These are phyloP conservation scores for Alternaria solani DNA, from an alignment of 2,329 filamentous ascomycete genomes.

Conservation along the genomic window DNA sequence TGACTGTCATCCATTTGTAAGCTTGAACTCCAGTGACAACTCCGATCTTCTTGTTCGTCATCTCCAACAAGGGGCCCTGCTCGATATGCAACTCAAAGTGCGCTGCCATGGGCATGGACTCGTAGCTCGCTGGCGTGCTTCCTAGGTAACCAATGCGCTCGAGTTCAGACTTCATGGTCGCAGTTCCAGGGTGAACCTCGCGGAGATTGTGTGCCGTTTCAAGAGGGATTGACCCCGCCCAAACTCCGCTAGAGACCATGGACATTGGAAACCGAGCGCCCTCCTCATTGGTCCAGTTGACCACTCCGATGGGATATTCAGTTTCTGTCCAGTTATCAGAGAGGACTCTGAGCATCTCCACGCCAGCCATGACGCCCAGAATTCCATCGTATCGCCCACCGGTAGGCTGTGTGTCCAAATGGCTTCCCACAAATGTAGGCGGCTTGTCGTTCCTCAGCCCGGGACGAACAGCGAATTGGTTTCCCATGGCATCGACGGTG, in stretches of 20 bases:
- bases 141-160: slow-evolving; percentile 77
- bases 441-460: slow-evolving; percentile 65
- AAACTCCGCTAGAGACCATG: slow-evolving; percentile 78
- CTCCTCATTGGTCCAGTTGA: slow-evolving; percentile 87
- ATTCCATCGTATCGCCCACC: slow-evolving; percentile 81
- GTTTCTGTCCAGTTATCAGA: slow-evolving; percentile 74
- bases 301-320: slow-evolving; percentile 73
- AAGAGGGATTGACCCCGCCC: slow-evolving; percentile 72
- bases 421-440: slow-evolving; percentile 74
- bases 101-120: slow-evolving; percentile 71
- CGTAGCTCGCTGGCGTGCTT: slow-evolving; percentile 62
- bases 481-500: slow-evolving; percentile 78
- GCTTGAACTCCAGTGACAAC: slow-evolving; percentile 77
- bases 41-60: slow-evolving; percentile 68
- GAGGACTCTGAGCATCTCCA: slow-evolving; percentile 75
- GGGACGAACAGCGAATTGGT: slow-evolving; percentile 77
- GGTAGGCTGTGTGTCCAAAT: slow-evolving; percentile 64
- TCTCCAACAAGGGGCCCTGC: slow-evolving; percentile 79
- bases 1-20: slow-evolving; percentile 76
- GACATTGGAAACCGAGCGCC: slow-evolving; percentile 80
- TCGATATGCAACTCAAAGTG: slow-evolving; percentile 89
- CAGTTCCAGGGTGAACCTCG: slow-evolving; percentile 68
- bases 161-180: slow-evolving; percentile 73
- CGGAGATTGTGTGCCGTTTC: slow-evolving; percentile 66
- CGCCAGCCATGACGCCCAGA: slow-evolving; percentile 73